A percentile compares a stretch with the other conserved stretches of the same genome.
phyloP scores from a whole-genome alignment of 495 filamentous ascomycete species.

The Wilcoxina mikolae region DNA sequence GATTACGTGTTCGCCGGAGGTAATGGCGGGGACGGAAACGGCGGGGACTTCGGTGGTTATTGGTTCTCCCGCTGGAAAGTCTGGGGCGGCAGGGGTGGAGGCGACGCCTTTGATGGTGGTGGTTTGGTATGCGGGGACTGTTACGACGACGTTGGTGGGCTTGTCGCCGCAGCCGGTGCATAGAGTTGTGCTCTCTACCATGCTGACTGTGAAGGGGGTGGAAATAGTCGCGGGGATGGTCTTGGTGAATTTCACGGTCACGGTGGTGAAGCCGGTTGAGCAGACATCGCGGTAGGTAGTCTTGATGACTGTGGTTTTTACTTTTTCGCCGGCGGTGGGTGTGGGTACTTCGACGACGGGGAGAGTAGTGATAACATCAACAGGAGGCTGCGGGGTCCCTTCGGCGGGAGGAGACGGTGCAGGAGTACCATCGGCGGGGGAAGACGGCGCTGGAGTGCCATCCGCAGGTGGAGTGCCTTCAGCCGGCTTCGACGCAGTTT shows the following conservation, averaged over 20 bases:
- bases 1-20: neutral
- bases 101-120: neutral
- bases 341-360: neutral
- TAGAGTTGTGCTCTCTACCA: neutral
- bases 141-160: neutral
- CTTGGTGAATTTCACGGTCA: neutral
- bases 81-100: neutral
- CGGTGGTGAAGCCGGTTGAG: conserved; percentile 4
- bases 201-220: neutral
- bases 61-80: neutral
- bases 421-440: neutral
- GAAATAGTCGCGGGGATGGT: neutral
- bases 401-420: neutral
- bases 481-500: neutral
- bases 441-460: neutral
- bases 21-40: neutral
- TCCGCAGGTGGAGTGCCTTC: neutral
- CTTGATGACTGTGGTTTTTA: conserved; percentile 6
- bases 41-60: neutral
- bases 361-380: neutral
- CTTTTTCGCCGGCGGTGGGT: neutral
- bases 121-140: neutral
- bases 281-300: conserved; percentile 5
- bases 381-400: neutral
- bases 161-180: neutral